Base-by-base conservation (phyloP, 2,329 filamentous ascomycete species). In the Neonectria magnoliae region DNA sequence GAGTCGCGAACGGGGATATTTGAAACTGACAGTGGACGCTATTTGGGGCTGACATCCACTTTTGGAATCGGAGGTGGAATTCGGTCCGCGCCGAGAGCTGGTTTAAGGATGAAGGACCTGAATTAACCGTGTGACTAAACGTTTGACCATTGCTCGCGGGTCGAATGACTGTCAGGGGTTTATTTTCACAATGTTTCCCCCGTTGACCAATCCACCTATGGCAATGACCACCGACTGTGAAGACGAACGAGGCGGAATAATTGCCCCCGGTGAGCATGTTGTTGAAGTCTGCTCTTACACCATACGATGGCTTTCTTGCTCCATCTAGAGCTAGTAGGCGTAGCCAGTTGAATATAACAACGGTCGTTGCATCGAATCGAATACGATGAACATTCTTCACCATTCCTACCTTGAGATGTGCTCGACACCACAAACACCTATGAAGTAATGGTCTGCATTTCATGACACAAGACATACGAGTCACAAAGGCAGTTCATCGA, bases 41-140 rank as follows among this genome's bases (percentile, higher is more conserved):
- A 22, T 22, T 36, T 36, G 16, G 20, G 41, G 20, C 38, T 38
- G 55, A n/a, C 29, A 16, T 57, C 55, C 42, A 22, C 55, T 27
- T 57, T 20, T 27, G 55, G 44, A 29, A 58, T 42, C 47, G 31
- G 44, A 47, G 22, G 55, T 48, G 42, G 55, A 57, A 31, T 57
- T 18, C 4, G 10, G n/a, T 20, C 38, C n/a, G 8, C 38, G n/a
- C 38, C 38, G 38, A 42, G 38, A 20, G 9, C 38, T 42, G n/a
- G 8, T 42, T 42, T 42, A 38, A 36, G 33, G 14, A 36, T 36
- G 13, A 16, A 16, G 6, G 5, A 42, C 38, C 14, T 20, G 38
- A 11, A 42, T 11, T 20, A 9, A 42, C 38, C 38, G 3, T 42
- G n/a, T 9, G 38, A 42, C 38, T 18, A 7, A 42, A 42, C n/a